Conservation (phyloP, 2,329 filamentous ascomycete species). For the Cladobotryum protrusum region DNA sequence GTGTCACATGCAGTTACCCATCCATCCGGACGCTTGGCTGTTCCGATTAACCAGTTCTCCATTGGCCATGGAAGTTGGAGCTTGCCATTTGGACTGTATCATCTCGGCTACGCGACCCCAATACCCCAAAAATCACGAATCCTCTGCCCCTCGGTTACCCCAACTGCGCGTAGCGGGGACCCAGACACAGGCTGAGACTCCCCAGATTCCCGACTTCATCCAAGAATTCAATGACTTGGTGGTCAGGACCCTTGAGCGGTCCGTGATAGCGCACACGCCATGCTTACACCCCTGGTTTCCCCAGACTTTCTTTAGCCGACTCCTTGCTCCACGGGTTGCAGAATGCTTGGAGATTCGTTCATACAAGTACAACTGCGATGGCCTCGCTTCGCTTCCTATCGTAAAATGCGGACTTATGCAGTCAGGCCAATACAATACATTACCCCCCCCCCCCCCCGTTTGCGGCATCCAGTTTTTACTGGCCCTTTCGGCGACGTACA, state of each 20-base stretch:
- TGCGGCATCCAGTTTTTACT: no score
- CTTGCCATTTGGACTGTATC: slow-evolving; percentile 7
- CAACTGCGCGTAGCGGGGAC: slow-evolving; percentile 5
- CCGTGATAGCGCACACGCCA: slow-evolving; percentile 24
- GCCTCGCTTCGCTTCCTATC: background rate
- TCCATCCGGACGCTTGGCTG: slow-evolving; percentile 1
- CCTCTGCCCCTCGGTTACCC: slow-evolving; percentile 10
- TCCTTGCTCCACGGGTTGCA: slow-evolving; percentile 3
- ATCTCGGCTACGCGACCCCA: background rate
- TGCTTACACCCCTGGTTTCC: slow-evolving; percentile 26
- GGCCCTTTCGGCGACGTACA: no score
- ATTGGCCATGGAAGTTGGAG: slow-evolving; percentile 5
- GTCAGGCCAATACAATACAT: no score
- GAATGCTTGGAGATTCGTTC: no score
- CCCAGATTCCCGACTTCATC: slow-evolving; percentile 10
- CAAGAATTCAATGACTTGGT: slow-evolving; percentile 20
- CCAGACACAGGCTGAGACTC: slow-evolving; percentile 4
- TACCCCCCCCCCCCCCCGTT: no score
- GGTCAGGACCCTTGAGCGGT: slow-evolving; percentile 20
- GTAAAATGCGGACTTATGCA: background rate
- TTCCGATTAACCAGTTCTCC: background rate
- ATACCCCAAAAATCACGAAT: slow-evolving; percentile 5
- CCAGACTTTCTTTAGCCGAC: slow-evolving; percentile 22
- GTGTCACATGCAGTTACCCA: background rate
- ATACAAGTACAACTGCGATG: no score